These are phyloP conservation scores for Daldinia eschscholtzii DNA, from an alignment of 2,329 filamentous ascomycete genomes.

Conservation along the genomic window DNA sequence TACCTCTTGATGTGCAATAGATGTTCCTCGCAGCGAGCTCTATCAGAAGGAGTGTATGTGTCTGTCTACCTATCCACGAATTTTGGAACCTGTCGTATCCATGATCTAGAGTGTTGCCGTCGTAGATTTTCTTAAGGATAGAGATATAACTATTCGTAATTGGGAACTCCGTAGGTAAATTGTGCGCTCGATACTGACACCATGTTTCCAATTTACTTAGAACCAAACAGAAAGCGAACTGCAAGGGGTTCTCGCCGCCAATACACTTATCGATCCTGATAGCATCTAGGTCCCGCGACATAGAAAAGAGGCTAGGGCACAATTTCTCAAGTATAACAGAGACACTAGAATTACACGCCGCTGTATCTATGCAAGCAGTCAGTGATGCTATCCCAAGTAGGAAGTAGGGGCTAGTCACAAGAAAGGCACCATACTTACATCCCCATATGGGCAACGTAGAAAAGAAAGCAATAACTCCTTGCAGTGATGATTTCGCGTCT, in stretches of 20 bases:
- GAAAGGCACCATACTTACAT: conserved; percentile 31
- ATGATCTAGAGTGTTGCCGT: conserved; percentile 7
- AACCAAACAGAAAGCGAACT: conserved; percentile 39
- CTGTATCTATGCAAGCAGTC: conserved; percentile 28
- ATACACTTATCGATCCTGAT: conserved; percentile 31
- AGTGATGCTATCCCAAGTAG: neutral
- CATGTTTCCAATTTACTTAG: conserved; percentile 30
- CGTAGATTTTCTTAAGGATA: conserved; percentile 16
- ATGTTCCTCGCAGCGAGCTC: conserved; percentile 31
- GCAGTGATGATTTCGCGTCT: conserved; percentile 30
- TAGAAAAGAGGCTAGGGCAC: conserved; percentile 27
- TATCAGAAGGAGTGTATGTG: conserved; percentile 32
- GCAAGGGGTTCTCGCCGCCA: conserved; percentile 27
- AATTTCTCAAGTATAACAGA: conserved; percentile 27
- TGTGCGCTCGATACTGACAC: neutral
- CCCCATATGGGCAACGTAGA: conserved; percentile 43
- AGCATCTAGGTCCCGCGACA: neutral
- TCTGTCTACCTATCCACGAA: conserved; percentile 39
- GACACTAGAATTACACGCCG: conserved; percentile 14
- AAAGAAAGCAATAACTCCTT: conserved; percentile 36
- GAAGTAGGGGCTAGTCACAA: no score
- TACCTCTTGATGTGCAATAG: conserved; percentile 11
- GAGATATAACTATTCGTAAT: conserved; percentile 13
- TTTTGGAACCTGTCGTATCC: conserved; percentile 28
- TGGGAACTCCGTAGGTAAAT: neutral